phyloP scores from a whole-genome alignment of 2,329 filamentous ascomycete species.

The Pseudocercospora macadamiae region DNA sequence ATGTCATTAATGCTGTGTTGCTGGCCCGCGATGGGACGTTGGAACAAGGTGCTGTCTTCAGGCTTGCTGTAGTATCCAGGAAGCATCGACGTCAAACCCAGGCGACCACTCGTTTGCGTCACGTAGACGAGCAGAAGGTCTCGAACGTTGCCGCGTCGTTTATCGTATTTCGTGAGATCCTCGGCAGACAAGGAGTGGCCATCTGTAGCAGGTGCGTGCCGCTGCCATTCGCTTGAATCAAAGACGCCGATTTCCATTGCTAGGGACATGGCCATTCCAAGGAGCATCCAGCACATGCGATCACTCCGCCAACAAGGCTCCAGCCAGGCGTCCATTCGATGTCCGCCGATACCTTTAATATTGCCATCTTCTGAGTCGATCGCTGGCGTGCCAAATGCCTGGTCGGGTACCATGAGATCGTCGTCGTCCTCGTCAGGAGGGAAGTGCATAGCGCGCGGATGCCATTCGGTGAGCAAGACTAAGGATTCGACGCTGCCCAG shows the following conservation, averaged over 20 bases:
- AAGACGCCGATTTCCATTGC: slow-evolving; percentile 96
- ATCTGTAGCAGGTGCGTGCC: slow-evolving; percentile 55
- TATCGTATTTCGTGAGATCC: slow-evolving; percentile 75
- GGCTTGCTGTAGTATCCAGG: slow-evolving; percentile 54
- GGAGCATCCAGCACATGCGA: slow-evolving; percentile 96
- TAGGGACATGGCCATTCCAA: slow-evolving; percentile 86
- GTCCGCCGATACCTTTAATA: slow-evolving; percentile 70
- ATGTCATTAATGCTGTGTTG: slow-evolving; percentile 51
- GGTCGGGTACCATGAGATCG: slow-evolving; percentile 68
- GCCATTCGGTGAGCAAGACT: slow-evolving; percentile 95
- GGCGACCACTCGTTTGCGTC: slow-evolving; percentile 86
- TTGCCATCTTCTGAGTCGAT: slow-evolving; percentile 60
- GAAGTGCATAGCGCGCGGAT: slow-evolving; percentile 91
- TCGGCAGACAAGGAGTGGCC: slow-evolving; percentile 41
- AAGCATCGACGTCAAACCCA: slow-evolving; percentile 93
- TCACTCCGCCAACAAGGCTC: slow-evolving; percentile 91
- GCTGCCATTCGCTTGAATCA: slow-evolving; percentile 71
- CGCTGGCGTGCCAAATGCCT: slow-evolving; percentile 60
- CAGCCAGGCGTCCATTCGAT: slow-evolving; percentile 90
- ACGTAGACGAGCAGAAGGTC: slow-evolving; percentile 87
- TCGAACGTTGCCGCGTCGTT: slow-evolving; percentile 79
- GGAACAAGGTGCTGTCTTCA: slow-evolving; percentile 38
- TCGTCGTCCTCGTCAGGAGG: slow-evolving; percentile 71
- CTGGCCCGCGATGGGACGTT: slow-evolving; percentile 30
- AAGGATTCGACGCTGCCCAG: slow-evolving; percentile 93